Base-by-base conservation (phyloP, 2,329 filamentous ascomycete genomes). In the Neonectria magnoliae region DNA sequence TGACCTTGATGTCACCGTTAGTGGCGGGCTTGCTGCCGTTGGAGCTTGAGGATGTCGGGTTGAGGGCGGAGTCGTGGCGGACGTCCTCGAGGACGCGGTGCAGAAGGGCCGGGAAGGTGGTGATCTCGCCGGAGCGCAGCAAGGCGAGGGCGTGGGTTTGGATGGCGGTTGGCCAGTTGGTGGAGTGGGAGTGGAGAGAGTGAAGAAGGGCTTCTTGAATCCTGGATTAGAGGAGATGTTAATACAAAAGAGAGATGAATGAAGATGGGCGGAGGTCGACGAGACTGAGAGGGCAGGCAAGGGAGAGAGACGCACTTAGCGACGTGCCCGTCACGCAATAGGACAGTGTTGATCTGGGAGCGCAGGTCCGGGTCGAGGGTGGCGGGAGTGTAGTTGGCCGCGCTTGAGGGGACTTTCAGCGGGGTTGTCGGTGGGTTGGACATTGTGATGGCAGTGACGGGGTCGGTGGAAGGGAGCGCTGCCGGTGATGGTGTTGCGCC, bases 161-260 rank as follows among this genome's bases (percentile, higher is more conserved):
- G 67, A 91, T 80, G 53, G 80, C 73, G 11, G 88, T 88, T 2
- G 88, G 88, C 88, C 88, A 91, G 81, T 91, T 88, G 68, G 84
- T 80, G 5, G 81, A 76, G 78, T 89, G 82, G 53, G 88, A 80
- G 76, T 90, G 81, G 57, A 91, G 85, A 65, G 85, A 77, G 79
- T 90, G 88, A 45, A 90, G 85, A 74, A 91, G 84, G 47, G 84
- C 80, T 62, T 90, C 88, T 81, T 90, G 88, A 71, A 91, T 90
- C 70, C 88, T 90, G 33, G 25, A 41, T 29, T 47, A 38, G 11
- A 10, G 25, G n/a, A 6, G 13, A 16, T 33, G 58, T 67, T 25
- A 69, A 7, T 29, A 29, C 7, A 29, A 29, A 9, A 29, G 8
- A 29, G 5, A 18, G 27, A 31, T 64, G 41, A 61, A 55, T 29